Conservation (phyloP, 78 protist genomes). For the Dictyostelium brefeldianum region DNA sequence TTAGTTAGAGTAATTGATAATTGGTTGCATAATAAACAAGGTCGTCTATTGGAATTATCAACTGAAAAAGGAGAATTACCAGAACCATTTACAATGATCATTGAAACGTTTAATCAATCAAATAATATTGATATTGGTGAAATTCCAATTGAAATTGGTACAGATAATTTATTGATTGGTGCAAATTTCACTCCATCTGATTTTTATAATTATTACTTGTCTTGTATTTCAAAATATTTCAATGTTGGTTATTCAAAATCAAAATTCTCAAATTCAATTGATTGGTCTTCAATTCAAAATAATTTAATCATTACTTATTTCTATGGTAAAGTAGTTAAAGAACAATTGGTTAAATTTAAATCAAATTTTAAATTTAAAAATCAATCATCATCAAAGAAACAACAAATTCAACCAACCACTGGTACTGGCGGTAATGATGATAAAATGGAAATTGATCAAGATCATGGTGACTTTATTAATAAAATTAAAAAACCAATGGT, state of each 20-base stretch:
- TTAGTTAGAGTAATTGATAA: constrained; percentile 26
- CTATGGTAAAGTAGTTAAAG: constrained; percentile 21
- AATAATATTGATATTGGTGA: constrained; percentile 18
- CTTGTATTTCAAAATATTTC: constrained; percentile 5
- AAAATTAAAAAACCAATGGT: not conserved
- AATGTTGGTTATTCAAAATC: not conserved
- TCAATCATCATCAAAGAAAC: not conserved
- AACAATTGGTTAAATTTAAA: not conserved
- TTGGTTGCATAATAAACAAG: constrained; percentile 38
- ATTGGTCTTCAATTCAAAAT: constrained; percentile 27
- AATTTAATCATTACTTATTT: not conserved
- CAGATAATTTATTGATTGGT: constrained; percentile 23
- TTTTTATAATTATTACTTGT: not conserved
- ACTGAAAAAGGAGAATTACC: not conserved
- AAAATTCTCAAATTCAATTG: not conserved
- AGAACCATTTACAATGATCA: not conserved
- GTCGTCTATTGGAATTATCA: not conserved
- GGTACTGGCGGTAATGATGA: not conserved
- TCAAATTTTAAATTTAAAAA: constrained; percentile 3
- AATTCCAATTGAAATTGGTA: constrained; percentile 32
- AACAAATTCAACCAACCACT: not conserved
- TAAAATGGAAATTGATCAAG: not conserved
- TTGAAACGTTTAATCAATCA: not conserved
- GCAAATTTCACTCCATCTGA: not conserved
- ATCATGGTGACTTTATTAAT: not conserved